phyloP scores from a whole-genome alignment of 768 basidiomycete species.

The Coprinellus micaceus region DNA sequence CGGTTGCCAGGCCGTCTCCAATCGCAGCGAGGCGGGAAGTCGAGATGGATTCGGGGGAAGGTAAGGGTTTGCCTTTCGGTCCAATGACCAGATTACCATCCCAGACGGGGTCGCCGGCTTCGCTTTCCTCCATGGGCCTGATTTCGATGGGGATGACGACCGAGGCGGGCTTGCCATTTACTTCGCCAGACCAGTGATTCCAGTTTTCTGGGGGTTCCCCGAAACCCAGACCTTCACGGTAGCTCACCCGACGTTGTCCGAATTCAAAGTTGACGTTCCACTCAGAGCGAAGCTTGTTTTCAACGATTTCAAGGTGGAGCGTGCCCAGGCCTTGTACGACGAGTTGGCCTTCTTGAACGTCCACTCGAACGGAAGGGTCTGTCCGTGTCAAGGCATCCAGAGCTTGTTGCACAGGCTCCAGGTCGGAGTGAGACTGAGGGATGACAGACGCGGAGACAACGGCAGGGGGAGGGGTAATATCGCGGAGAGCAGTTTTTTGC shows the following conservation, averaged over 20 bases:
- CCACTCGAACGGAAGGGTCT: conserved; percentile 83
- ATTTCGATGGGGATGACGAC: conserved; percentile 55
- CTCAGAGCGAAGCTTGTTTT: conserved; percentile 75
- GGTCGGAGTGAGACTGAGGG: conserved; percentile 75
- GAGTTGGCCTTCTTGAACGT: conserved; percentile 77
- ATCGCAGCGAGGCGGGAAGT: conserved; percentile 50
- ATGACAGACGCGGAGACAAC: conserved; percentile 83
- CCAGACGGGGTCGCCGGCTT: conserved; percentile 67
- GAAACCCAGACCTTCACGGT: conserved; percentile 58
- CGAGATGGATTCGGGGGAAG: conserved; percentile 47
- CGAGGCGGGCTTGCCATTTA: conserved; percentile 51
- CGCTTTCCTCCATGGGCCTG: conserved; percentile 48
- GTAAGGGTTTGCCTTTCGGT: conserved; percentile 46
- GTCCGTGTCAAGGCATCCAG: conserved; percentile 72
- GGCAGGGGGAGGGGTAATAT: conserved; percentile 74
- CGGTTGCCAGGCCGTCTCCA: conserved; percentile 64
- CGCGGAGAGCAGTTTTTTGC: conserved; percentile 44
- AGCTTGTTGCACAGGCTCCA: conserved; percentile 74
- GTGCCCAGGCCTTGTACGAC: conserved; percentile 82
- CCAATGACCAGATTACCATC: conserved; percentile 74
- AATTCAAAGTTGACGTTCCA: conserved; percentile 78
- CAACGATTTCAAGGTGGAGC: conserved; percentile 85
- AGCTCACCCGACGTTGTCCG: conserved; percentile 74
- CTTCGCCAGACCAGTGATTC: conserved; percentile 58
- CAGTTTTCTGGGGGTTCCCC: conserved; percentile 27